Evolutionary conservation across 352 stramenopile species (phyloP).

Genomic region (Globisporangium solare): DNA sequence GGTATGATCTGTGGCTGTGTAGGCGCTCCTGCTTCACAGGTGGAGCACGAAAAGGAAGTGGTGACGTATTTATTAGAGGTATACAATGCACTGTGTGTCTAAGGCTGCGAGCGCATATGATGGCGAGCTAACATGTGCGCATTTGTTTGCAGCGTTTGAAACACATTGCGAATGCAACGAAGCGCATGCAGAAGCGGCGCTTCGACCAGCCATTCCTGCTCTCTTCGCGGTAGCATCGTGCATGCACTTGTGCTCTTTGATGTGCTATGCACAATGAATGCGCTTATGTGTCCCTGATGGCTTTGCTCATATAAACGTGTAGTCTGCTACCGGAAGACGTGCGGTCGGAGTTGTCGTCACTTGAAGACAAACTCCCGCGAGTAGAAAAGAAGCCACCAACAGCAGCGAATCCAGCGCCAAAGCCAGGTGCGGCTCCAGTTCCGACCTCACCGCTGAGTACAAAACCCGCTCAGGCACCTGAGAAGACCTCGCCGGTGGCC

Average conservation of each 20-base stretch:
- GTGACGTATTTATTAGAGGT: constrained; percentile 73
- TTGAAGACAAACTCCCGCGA: constrained; percentile 44
- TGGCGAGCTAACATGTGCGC: neutral
- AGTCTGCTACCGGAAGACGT: constrained; percentile 65
- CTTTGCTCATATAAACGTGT: neutral
- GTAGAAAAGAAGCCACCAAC: constrained; percentile 21
- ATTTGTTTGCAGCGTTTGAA: constrained; percentile 47
- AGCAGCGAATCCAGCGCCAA: constrained; percentile 1
- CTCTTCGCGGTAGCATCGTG: constrained; percentile 40
- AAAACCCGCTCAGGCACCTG: no score
- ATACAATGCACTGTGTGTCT: neutral
- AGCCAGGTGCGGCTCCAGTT: neutral
- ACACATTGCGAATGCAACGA: constrained; percentile 46
- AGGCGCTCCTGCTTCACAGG: constrained; percentile 19
- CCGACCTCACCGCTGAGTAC: no score
- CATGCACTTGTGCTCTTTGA: neutral
- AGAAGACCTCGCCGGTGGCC: no score
- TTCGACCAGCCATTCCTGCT: constrained; percentile 63
- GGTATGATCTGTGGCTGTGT: neutral
- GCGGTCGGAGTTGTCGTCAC: constrained; percentile 35
- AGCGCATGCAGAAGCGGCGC: constrained; percentile 72
- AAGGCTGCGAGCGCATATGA: neutral
- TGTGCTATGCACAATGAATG: neutral
- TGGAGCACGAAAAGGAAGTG: constrained; percentile 65
- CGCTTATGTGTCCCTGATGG: neutral